Percentiles rank a stretch among this genome's conserved stretches.
Evolutionary conservation across 257 asterid genomes (phyloP).

Genomic region (Capsicum rhomboideum): DNA sequence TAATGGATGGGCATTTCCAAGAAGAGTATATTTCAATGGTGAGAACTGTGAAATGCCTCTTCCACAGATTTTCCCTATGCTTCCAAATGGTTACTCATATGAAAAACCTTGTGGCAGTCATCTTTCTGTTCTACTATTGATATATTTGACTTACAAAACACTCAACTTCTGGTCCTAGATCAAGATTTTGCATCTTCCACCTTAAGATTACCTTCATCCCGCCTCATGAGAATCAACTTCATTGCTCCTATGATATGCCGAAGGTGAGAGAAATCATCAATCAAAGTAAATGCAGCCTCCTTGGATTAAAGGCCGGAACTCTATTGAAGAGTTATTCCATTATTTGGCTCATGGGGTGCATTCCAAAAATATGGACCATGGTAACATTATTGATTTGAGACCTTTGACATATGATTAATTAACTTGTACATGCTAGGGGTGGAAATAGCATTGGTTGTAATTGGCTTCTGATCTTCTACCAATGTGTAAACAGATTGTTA

Average conservation of each 20-base stretch:
- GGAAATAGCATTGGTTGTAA: not conserved
- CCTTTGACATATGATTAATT: not conserved
- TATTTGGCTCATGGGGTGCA: not conserved
- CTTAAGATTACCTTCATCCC: not conserved
- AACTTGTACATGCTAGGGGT: not conserved
- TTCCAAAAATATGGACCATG: not conserved
- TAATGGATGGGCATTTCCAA: slow-evolving; percentile 73
- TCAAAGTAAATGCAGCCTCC: not conserved
- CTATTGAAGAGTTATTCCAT: not conserved
- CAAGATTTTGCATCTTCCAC: not conserved
- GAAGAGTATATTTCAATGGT: slow-evolving; percentile 60
- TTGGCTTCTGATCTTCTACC: not conserved
- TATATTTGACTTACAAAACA: slow-evolving; percentile 15
- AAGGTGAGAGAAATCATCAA: not conserved
- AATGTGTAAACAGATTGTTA: not conserved
- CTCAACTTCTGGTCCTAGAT: not conserved
- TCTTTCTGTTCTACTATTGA: slow-evolving; percentile 1
- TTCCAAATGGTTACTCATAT: slow-evolving; percentile 40
- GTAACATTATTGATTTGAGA: not conserved
- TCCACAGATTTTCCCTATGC: slow-evolving; percentile 51
- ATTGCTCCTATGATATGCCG: not conserved
- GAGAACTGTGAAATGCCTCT: slow-evolving; percentile 66
- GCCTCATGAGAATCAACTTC: not conserved
- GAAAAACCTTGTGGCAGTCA: not conserved
- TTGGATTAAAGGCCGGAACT: not conserved